Conservation (phyloP, 208 protist genomes). For the Perkinsela sp. region DNA sequence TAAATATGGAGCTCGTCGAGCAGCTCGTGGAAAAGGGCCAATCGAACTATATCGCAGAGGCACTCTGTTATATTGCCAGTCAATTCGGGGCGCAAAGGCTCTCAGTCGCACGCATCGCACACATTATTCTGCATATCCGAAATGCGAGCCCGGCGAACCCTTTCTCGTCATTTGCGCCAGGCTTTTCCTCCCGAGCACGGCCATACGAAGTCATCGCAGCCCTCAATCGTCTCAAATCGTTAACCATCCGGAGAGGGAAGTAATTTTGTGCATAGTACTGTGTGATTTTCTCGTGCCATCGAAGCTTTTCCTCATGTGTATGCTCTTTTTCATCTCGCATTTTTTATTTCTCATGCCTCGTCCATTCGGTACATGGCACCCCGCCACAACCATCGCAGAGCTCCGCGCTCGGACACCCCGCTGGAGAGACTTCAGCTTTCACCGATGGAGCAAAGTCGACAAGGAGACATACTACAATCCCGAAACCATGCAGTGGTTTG, state of each 20-base stretch:
- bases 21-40: slow-evolving; percentile 68
- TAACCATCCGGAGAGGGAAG: no score
- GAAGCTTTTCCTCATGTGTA: no score
- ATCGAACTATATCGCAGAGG: slow-evolving; percentile 42
- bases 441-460: slow-evolving; percentile 12
- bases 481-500: slow-evolving; percentile 44
- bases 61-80: slow-evolving; percentile 13
- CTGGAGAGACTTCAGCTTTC: slow-evolving; percentile 17
- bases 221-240: slow-evolving; percentile 51
- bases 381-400: slow-evolving; percentile 44
- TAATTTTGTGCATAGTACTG: no score
- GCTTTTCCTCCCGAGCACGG: slow-evolving; percentile 31
- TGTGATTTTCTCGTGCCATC: no score
- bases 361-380: slow-evolving; percentile 48
- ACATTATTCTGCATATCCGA: slow-evolving; percentile 2
- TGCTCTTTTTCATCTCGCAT: no score
- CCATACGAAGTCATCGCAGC: slow-evolving; percentile 55
- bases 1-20: slow-evolving; percentile 42
- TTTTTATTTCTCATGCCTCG: slow-evolving; percentile 19
- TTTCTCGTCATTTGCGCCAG: slow-evolving; percentile 13
- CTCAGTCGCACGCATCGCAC: slow-evolving; percentile 2
- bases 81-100: slow-evolving; percentile 4
- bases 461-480: slow-evolving; percentile 40
- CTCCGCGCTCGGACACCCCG: slow-evolving; percentile 32
- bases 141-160: background rate